These are phyloP conservation scores for Durotheca rogersii DNA, from an alignment of 495 filamentous ascomycete species.

Conservation along the genomic window DNA sequence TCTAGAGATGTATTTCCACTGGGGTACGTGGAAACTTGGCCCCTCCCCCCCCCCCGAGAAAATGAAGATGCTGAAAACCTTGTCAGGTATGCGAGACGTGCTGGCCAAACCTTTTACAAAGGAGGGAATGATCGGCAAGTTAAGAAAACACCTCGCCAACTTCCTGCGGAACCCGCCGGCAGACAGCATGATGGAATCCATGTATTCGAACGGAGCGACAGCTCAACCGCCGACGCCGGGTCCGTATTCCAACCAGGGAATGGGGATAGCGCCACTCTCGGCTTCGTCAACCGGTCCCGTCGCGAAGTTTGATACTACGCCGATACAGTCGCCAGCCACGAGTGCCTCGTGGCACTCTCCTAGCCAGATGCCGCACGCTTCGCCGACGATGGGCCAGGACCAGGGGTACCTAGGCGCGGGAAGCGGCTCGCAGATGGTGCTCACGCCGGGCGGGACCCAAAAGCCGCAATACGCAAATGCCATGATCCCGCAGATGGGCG, in stretches of 20 bases:
- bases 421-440: conserved; percentile 43
- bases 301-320: conserved; percentile 78
- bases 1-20: conserved; percentile 94
- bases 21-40: conserved; percentile 63
- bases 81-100: conserved; percentile 95
- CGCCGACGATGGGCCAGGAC: conserved; percentile 52
- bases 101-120: conserved; percentile 96
- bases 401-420: conserved; percentile 43
- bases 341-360: conserved; percentile 76
- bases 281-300: conserved; percentile 47
- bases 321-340: conserved; percentile 71
- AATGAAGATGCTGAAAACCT: conserved; percentile 20
- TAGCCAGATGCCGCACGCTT: conserved; percentile 62
- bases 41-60: neutral
- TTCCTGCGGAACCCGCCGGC: conserved; percentile 56
- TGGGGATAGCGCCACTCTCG: conserved; percentile 54
- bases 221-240: conserved; percentile 35
- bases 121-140: conserved; percentile 85
- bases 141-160: conserved; percentile 84
- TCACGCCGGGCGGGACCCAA: conserved; percentile 47
- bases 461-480: conserved; percentile 38
- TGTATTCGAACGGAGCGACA: conserved; percentile 31
- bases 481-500: conserved; percentile 38
- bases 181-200: conserved; percentile 36
- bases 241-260: conserved; percentile 57